phyloP scores from a whole-genome alignment of 1,284 basidiomycete genomes.

The Ceratobasidium sp. region DNA sequence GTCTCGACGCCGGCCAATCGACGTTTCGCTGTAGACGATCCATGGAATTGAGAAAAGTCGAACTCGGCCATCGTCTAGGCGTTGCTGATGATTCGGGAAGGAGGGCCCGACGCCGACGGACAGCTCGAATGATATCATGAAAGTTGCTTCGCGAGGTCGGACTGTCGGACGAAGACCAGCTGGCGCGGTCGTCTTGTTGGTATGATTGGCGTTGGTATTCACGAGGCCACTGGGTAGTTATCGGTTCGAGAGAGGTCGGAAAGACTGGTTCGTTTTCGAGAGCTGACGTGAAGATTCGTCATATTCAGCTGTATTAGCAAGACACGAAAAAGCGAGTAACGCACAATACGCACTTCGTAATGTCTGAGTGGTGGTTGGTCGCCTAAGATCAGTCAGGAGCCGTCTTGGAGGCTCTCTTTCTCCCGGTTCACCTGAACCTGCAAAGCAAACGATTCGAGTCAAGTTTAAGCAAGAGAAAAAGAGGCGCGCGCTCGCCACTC shows the following conservation, averaged over 20 bases:
- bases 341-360: slow-evolving; percentile 26
- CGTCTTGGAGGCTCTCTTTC: slow-evolving; percentile 21
- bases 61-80: slow-evolving; percentile 16
- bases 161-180: slow-evolving; percentile 25
- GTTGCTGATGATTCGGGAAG: slow-evolving; percentile 34
- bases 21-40: slow-evolving; percentile 29
- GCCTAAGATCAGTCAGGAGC: slow-evolving; percentile 20
- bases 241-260: slow-evolving; percentile 12
- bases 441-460: slow-evolving; percentile 4
- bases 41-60: slow-evolving; percentile 26
- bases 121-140: slow-evolving; percentile 32
- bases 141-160: slow-evolving; percentile 18
- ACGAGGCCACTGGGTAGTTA: slow-evolving; percentile 3
- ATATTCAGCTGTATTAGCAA: slow-evolving; percentile 12
- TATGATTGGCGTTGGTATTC: not conserved
- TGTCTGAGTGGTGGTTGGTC: slow-evolving; percentile 11
- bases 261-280: slow-evolving; percentile 6
- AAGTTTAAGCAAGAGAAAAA: not conserved
- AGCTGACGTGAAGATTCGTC: slow-evolving; percentile 12
- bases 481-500: not conserved
- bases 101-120: slow-evolving; percentile 42
- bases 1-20: slow-evolving; percentile 34
- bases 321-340: not conserved
- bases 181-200: slow-evolving; percentile 15
- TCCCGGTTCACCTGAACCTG: slow-evolving; percentile 27